Evolutionary conservation across 768 basidiomycete genomes (phyloP), one percentile per base, ranked within the genome.

Genomic region (Melanogaster broomeanus): DNA sequence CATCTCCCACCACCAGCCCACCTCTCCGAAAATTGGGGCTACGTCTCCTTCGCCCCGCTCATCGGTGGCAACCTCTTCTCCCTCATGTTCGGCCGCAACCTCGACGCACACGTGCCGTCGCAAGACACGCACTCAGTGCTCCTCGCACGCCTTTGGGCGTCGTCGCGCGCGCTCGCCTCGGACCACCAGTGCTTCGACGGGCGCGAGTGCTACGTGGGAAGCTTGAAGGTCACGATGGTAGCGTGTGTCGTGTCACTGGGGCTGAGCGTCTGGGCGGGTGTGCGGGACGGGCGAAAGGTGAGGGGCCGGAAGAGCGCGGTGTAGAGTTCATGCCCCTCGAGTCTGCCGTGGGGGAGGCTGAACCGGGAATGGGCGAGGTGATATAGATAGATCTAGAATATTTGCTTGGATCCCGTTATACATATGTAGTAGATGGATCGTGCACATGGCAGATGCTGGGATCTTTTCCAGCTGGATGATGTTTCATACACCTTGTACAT

Each of bases 1-100:
- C 24, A 37, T 51, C 2, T 31, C 24, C 9, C 25, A 27, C 6
- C 10, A 19, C 13, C 56, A 86, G 84, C 75, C 12, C 87, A 88
- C 63, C 88, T 90, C 58, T 85, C 85, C 1, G 87, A 93, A 72
- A 94, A 94, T 68, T 93, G 87, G 88, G 92, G 92, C 9, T 90
- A 80, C 62, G 74, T 88, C 22, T 81, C 82, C 18, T 69, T 91
- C 42, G 80, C 88, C 1, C 90, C 93, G 1, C 70, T 92, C 48
- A n/a, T 85, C 6, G 89, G 87, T 4, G 87, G 87, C 0, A 95
- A 94, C 69, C 41, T 93, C 2, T 89, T 93, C 66, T 92, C 90
- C n/a, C 58, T 95, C 45, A 73, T 85, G 39, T 95, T 94, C 60
- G 93, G 93, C 6, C 76, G 74, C 42, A 87, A 90, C 58, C 77